Conservation (phyloP, 2,329 filamentous ascomycete species). For the Arthrobotrys conoides region DNA sequence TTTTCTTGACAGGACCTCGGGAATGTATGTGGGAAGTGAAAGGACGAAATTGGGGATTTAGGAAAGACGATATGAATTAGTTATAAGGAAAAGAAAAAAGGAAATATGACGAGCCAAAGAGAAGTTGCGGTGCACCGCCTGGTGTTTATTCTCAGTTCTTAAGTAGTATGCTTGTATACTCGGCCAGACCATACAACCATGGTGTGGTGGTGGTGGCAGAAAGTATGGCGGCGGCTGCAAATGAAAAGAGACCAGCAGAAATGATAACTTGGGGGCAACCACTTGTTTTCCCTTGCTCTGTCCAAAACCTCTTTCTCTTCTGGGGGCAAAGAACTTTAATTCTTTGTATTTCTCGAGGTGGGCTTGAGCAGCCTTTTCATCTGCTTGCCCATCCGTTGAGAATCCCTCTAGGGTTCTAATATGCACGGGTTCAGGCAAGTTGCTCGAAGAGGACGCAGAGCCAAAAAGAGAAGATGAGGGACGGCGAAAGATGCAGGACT, state of each 20-base stretch:
- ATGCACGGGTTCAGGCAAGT: constrained; percentile 59
- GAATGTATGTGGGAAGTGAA: constrained; percentile 25
- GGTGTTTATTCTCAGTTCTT: constrained; percentile 51
- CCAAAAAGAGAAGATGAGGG: constrained; percentile 61
- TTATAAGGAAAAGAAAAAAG: constrained; percentile 38
- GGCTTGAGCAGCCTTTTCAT: constrained; percentile 61
- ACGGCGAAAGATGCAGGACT: constrained; percentile 57
- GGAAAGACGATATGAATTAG: constrained; percentile 38
- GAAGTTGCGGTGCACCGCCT: constrained; percentile 56
- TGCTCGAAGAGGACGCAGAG: constrained; percentile 59
- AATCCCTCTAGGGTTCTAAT: constrained; percentile 59
- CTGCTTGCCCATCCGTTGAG: constrained; percentile 55
- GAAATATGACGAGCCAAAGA: constrained; percentile 44
- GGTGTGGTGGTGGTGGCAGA: constrained; percentile 58
- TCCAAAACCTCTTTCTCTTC: constrained; percentile 36
- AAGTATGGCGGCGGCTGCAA: constrained; percentile 58
- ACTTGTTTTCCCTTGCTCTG: constrained; percentile 48
- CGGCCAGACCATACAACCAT: constrained; percentile 25
- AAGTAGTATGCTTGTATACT: constrained; percentile 17
- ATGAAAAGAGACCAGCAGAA: constrained; percentile 30
- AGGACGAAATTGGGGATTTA: constrained; percentile 47
- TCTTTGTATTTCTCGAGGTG: constrained; percentile 50
- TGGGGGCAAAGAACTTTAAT: constrained; percentile 57
- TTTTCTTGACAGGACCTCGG: constrained; percentile 36
- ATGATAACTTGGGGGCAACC: constrained; percentile 38